phyloP scores from a whole-genome alignment of 2,329 filamentous ascomycete genomes.

The Pseudogymnoascus sp. region DNA sequence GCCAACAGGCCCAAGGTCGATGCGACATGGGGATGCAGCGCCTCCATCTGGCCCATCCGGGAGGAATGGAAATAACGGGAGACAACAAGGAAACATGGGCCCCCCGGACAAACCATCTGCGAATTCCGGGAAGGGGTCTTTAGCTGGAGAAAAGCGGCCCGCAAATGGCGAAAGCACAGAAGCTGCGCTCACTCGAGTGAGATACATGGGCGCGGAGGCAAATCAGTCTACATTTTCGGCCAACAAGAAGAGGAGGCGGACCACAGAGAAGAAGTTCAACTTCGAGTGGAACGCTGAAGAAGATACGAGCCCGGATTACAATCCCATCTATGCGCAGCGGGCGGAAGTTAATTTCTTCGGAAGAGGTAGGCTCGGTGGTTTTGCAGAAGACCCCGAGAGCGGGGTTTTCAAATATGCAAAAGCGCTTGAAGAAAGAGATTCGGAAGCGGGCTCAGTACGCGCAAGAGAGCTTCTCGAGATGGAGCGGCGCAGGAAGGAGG shows the following conservation, averaged over 20 bases:
- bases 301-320: slow-evolving; percentile 79
- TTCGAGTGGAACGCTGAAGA: slow-evolving; percentile 97
- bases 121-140: slow-evolving; percentile 24
- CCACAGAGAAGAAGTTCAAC: slow-evolving; percentile 95
- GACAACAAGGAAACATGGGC: slow-evolving; percentile 18
- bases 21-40: slow-evolving; percentile 41
- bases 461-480: slow-evolving; percentile 78
- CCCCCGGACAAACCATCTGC: slow-evolving; percentile 26
- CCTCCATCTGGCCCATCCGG: slow-evolving; percentile 44
- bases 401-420: slow-evolving; percentile 53
- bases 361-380: slow-evolving; percentile 59
- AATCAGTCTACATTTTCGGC: slow-evolving; percentile 86
- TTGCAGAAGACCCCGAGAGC: slow-evolving; percentile 51
- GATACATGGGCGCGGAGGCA: slow-evolving; percentile 87
- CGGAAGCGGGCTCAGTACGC: slow-evolving; percentile 65
- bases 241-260: slow-evolving; percentile 89
- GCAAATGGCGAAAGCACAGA: slow-evolving; percentile 55
- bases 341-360: slow-evolving; percentile 64
- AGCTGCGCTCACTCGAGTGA: slow-evolving; percentile 63
- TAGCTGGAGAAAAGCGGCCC: slow-evolving; percentile 31
- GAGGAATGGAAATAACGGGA: slow-evolving; percentile 24
- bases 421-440: slow-evolving; percentile 67
- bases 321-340: slow-evolving; percentile 68
- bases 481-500: slow-evolving; percentile 69
- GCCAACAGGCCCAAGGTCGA: slow-evolving; percentile 67